These are phyloP conservation scores for Phaffomyces thermotolerans DNA, from an alignment of 805 yeast species.

Conservation along the genomic window DNA sequence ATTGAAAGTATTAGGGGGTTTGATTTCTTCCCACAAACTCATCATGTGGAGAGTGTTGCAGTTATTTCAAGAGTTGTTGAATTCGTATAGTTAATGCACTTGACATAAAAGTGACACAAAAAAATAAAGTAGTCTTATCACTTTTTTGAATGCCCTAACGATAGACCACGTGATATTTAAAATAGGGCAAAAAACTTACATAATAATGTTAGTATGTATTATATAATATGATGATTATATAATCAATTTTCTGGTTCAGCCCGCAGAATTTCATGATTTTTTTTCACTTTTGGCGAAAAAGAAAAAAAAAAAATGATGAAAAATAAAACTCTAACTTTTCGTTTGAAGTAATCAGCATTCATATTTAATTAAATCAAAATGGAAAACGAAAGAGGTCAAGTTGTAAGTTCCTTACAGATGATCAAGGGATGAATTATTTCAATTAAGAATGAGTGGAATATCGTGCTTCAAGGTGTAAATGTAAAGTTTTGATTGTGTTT, in stretches of 20 bases:
- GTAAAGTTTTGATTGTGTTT: neutral
- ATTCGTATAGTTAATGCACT: constrained; percentile 1
- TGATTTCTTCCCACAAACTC: constrained; percentile 94
- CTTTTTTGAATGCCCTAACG: no score
- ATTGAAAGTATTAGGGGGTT: constrained; percentile 87
- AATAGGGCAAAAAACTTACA: no score
- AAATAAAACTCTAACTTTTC: constrained; percentile 1
- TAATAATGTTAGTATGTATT: no score
- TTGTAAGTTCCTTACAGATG: constrained; percentile 55
- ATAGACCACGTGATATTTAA: no score
- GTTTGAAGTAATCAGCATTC: neutral
- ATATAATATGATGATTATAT: neutral
- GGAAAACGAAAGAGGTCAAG: constrained; percentile 99
- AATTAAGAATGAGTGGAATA: neutral
- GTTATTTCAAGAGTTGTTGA: constrained; percentile 41
- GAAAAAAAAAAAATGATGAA: constrained; percentile 1
- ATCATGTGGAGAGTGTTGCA: constrained; percentile 85
- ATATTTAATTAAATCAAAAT: constrained; percentile 46
- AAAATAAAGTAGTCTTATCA: neutral
- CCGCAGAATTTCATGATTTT: constrained; percentile 4
- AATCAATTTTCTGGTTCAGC: neutral
- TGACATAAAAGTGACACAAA: neutral
- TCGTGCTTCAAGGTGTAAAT: neutral
- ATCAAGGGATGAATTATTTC: neutral
- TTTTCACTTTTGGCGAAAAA: neutral